Base-by-base conservation (phyloP, 176 grass and related monocot genomes). In the Ananas comosus region DNA sequence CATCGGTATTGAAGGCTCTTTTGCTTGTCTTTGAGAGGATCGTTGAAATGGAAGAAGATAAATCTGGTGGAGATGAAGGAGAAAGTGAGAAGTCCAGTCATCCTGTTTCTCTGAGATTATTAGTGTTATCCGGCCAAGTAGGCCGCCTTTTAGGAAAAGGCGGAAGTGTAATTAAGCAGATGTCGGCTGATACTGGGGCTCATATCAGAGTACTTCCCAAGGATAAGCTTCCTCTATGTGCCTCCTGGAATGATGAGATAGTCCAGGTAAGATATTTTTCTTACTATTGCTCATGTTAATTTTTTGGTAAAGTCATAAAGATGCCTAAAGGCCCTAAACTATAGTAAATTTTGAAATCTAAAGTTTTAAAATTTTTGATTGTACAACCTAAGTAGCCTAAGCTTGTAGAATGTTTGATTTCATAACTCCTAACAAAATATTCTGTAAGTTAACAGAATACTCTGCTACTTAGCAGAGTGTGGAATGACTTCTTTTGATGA, bases 41-140 rank as follows among this genome's bases (percentile, higher is more conserved):
- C 68, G 82, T 93, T 74, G 81, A 63, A 82, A 57, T 21, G 42
- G 83, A 85, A 71, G 73, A 58, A 67, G 87, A 33, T 65, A 76
- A 87, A 78, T 84, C 68, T 77, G 81, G 64, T 29, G 72, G 63
- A 22, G 70, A 81, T 69, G 82, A 53, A 61, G 72, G 53, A 61
- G 72, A 33, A 3, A 64, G 63, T 12, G 49, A 80, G 66, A 85
- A 57, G 23, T 17, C 51, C 70, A 72, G 70, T 25, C 47, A 50
- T 27, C 50, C 70, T 80, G 80, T 99, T 84, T 86, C 80, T 67
- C 71, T 92, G 12, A 83, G 82, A 69, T 80, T 99, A 73, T 64
- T 99, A 82, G 86, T 99, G 63, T 79, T 90, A 29, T 87, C 86
- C 56, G 79, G 80, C 63, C 94, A 99, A 80, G 94, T 92, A 4